Evolutionary conservation across 179 eudicot genomes (phyloP), one percentile per base, ranked within the genome.

Genomic region (Silene vulgaris): DNA sequence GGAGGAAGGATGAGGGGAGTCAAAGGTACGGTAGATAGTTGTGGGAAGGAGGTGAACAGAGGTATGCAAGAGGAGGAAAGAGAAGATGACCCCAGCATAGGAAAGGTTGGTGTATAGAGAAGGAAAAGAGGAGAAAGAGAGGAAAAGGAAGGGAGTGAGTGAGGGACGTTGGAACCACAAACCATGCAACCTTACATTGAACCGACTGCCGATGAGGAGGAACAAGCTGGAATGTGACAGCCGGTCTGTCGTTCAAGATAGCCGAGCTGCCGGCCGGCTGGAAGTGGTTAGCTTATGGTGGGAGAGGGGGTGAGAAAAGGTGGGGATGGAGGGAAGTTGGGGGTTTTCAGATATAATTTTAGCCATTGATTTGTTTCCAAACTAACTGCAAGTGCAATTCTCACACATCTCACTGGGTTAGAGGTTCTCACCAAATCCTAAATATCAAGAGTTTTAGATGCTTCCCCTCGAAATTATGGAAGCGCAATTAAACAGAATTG

Each of bases 51-150:
- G 7, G 60, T 1, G 11, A 16, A 52, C 2, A 16, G 17, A 54
- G 60, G 52, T 45, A 45, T 45, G 52, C 52, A 45, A 13, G 52
- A n/a, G 17, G 17, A 52, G 19, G 60, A 54, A 19, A n/a, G 19
- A 54, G 20, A 14, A 16, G 60, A 54, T 54, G 60, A n/a, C 60
- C 19, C 60, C 60, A 54, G 60, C 60, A 54, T n/a, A 54, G 60
- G 19, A 54, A 54, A 54, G 60, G 5, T 54, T 54, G 57, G 19
- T 13, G 60, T 16, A 54, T 54, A 54, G 60, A 4, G 60, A 54
- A 54, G 19, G 60, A 14, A 45, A 54, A 54, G 60, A 54, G 60
- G 60, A 54, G 60, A 54, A 52, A 52, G 59, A 54, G 60, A 54
- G 60, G 19, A 13, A 54, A 2, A 45, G 8, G 16, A 52, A 12